Conservation (phyloP, 2,329 filamentous ascomycete species). For the Colletotrichum lupini region DNA sequence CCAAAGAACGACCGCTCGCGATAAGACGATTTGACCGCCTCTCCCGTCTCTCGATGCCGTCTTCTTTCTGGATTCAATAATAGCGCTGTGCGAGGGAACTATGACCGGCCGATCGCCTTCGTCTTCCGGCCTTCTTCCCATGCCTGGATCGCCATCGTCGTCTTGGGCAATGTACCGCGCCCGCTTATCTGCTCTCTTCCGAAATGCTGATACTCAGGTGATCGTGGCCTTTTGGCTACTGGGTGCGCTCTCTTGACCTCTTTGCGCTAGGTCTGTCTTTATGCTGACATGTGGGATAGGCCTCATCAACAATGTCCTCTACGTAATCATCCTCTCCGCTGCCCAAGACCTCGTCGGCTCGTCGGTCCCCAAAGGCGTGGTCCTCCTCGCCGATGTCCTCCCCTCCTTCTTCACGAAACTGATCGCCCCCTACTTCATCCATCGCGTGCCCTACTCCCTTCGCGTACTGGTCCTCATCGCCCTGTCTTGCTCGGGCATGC, state of each 20-base stretch:
- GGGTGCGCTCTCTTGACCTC: conserved; percentile 61
- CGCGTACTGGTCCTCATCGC: conserved; percentile 80
- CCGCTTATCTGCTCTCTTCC: conserved; percentile 71
- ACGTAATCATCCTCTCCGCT: conserved; percentile 95
- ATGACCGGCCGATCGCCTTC: conserved; percentile 54
- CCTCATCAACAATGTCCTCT: conserved; percentile 96
- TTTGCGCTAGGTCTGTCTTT: background rate
- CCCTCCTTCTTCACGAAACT: conserved; percentile 92
- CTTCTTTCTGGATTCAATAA: background rate
- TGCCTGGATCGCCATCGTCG: conserved; percentile 68
- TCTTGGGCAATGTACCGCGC: conserved; percentile 81
- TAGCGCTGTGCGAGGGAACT: conserved; percentile 5
- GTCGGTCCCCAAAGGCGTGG: conserved; percentile 88
- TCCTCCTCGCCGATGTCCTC: conserved; percentile 91
- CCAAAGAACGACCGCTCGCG: background rate
- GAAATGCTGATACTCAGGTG: conserved; percentile 76
- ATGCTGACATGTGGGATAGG: conserved; percentile 58
- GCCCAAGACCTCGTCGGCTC: conserved; percentile 95
- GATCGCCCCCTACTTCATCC: conserved; percentile 92
- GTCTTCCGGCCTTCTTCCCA: conserved; percentile 60
- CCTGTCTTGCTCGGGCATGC: conserved; percentile 86
- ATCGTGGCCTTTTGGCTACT: conserved; percentile 92
- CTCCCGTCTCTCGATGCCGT: conserved; percentile 14
- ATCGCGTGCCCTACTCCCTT: conserved; percentile 81
- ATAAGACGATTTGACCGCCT: background rate